Percentiles rank a stretch among this genome's conserved stretches.
Evolutionary conservation across 148 eudicot species (phyloP).

Genomic region (Amaranthus hypochondriacus): DNA sequence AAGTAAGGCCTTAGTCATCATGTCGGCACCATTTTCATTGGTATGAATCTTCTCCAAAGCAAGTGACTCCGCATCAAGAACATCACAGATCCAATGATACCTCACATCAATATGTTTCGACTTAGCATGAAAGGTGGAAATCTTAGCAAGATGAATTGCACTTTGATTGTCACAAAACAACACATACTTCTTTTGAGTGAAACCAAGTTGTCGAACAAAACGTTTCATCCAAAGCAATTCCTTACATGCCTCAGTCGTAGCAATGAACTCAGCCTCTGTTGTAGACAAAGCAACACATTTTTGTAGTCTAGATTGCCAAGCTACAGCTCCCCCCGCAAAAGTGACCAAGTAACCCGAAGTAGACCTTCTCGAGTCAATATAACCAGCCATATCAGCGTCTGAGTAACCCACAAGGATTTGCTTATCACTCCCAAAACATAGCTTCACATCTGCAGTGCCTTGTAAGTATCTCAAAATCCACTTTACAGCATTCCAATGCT

Average conservation of each 20-base stretch:
- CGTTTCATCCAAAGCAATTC: neutral
- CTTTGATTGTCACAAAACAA: neutral
- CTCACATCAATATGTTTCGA: neutral
- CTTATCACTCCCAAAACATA: neutral
- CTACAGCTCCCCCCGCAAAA: neutral
- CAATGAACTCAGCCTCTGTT: too few relatives aligned
- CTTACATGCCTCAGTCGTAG: too few relatives aligned
- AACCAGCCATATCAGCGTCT: neutral
- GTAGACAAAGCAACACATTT: neutral
- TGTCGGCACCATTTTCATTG: too few relatives aligned
- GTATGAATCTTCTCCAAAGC: too few relatives aligned
- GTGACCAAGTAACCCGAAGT: constrained; percentile 1
- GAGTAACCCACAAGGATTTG: neutral
- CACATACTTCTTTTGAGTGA: neutral
- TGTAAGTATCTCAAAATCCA: neutral
- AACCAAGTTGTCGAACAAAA: neutral
- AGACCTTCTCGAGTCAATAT: constrained; percentile 2
- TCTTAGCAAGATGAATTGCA: neutral
- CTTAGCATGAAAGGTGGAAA: neutral
- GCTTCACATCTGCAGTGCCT: neutral
- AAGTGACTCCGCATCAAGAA: neutral
- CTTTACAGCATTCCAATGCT: neutral
- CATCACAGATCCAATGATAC: neutral
- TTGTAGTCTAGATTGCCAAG: neutral
- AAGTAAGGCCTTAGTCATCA: too few relatives aligned